A percentile compares a stretch with the other conserved stretches of the same genome.
Conservation (phyloP, 2,329 filamentous ascomycete species). For the Cladosporium oxysporum region DNA sequence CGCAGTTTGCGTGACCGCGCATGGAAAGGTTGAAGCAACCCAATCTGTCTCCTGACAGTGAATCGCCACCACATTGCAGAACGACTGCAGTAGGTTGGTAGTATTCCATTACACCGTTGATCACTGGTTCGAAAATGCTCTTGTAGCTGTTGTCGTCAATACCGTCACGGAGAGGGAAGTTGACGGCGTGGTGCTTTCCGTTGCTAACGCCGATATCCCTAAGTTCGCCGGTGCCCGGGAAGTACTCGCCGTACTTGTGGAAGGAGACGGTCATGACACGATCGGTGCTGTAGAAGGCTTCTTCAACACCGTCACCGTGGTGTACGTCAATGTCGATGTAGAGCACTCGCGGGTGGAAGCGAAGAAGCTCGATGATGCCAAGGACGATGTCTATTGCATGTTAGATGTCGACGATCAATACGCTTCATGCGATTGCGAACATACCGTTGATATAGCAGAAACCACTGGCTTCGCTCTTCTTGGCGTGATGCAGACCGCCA, state of each 20-base stretch:
- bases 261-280: conserved; percentile 72
- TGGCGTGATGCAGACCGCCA: conserved; percentile 51
- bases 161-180: conserved; percentile 69
- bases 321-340: conserved; percentile 70
- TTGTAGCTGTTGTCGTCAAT: conserved; percentile 70
- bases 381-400: conserved; percentile 60
- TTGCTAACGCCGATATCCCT: conserved; percentile 67
- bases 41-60: conserved; percentile 65
- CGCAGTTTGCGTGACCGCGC: conserved; percentile 70
- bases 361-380: conserved; percentile 64
- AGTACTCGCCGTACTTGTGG: conserved; percentile 74
- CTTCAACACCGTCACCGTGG: conserved; percentile 69
- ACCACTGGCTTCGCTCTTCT: conserved; percentile 50
- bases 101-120: conserved; percentile 68
- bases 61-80: conserved; percentile 69
- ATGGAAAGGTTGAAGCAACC: conserved; percentile 72
- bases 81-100: conserved; percentile 68
- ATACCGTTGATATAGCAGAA: conserved; percentile 53
- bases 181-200: conserved; percentile 69
- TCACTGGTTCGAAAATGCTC: conserved; percentile 68
- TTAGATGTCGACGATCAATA: conserved; percentile 16
- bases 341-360: conserved; percentile 64
- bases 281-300: conserved; percentile 71
- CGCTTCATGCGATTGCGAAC: conserved; percentile 8
- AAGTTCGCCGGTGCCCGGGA: conserved; percentile 69